Percentiles rank a stretch among this genome's conserved stretches.
Evolutionary conservation across 78 protist genomes (phyloP).

Genomic region (Polysphondylium violaceum): DNA sequence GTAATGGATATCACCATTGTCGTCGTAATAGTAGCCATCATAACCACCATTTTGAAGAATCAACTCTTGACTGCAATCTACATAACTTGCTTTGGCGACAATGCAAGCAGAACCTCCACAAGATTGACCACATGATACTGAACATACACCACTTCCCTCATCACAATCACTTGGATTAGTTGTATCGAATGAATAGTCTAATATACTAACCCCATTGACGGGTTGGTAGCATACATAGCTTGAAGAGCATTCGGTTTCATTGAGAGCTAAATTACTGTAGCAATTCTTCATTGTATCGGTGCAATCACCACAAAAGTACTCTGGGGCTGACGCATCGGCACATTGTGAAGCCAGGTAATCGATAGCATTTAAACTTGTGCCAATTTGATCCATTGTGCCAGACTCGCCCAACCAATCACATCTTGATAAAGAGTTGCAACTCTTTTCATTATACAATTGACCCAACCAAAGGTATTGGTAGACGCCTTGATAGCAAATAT

Average conservation of each 20-base stretch:
- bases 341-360: background rate
- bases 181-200: background rate
- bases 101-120: background rate
- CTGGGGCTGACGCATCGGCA: conserved; percentile 5
- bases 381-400: background rate
- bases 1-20: background rate
- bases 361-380: background rate
- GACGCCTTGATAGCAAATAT: conserved; percentile 15
- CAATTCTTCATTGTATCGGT: conserved; percentile 19
- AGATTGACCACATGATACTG: conserved; percentile 16
- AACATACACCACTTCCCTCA: conserved; percentile 11
- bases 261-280: background rate
- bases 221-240: conserved; percentile 29
- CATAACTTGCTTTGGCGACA: background rate
- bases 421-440: background rate
- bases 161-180: conserved; percentile 2
- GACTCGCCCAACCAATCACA: conserved; percentile 48
- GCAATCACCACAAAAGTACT: conserved; percentile 58
- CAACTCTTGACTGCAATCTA: too few relatives aligned
- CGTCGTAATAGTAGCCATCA: background rate
- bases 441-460: background rate
- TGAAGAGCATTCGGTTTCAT: background rate
- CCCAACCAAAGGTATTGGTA: background rate
- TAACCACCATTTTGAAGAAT: too few relatives aligned
- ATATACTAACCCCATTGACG: background rate